Percentiles rank a stretch among this genome's conserved stretches.
These are phyloP conservation scores for Skeletonema menzelii DNA, from an alignment of 108 stramenopile species.

Conservation along the genomic window DNA sequence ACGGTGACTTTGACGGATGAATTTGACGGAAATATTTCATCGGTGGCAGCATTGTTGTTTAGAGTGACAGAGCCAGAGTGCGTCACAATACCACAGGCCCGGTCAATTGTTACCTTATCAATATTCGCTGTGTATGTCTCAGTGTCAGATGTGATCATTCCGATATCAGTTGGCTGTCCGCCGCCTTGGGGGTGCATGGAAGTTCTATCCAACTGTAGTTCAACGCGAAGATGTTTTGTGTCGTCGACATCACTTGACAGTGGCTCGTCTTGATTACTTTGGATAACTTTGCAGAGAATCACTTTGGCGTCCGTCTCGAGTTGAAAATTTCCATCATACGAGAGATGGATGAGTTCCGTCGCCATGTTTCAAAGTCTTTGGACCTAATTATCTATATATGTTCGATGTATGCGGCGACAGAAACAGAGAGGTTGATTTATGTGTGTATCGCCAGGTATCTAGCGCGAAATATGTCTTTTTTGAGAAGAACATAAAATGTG, in stretches of 20 bases:
- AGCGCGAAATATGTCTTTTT: too few species aligned
- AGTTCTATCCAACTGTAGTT: conserved; percentile 63
- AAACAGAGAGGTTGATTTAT: too few species aligned
- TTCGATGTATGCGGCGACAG: too few species aligned
- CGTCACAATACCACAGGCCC: conserved; percentile 55
- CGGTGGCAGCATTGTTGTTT: neutral
- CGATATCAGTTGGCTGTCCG: conserved; percentile 84
- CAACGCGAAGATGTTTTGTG: conserved; percentile 8
- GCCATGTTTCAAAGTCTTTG: too few species aligned
- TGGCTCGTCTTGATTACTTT: neutral
- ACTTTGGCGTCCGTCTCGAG: conserved; percentile 55
- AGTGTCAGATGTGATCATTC: neutral
- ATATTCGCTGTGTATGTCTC: conserved; percentile 28
- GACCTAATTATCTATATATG: too few species aligned
- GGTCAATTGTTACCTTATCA: conserved; percentile 63
- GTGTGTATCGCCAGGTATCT: too few species aligned
- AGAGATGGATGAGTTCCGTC: conserved; percentile 73
- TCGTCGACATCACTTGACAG: neutral
- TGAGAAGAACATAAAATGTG: too few species aligned
- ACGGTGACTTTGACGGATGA: conserved; percentile 54
- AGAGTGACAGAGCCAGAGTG: conserved; percentile 53
- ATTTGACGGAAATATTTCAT: conserved; percentile 15
- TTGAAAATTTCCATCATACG: conserved; percentile 73
- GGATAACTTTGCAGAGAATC: conserved; percentile 24
- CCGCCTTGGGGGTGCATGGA: conserved; percentile 87